Base-by-base conservation (phyloP, 2,329 filamentous ascomycete genomes). In the Immersiporthe knoxdaviesiana region DNA sequence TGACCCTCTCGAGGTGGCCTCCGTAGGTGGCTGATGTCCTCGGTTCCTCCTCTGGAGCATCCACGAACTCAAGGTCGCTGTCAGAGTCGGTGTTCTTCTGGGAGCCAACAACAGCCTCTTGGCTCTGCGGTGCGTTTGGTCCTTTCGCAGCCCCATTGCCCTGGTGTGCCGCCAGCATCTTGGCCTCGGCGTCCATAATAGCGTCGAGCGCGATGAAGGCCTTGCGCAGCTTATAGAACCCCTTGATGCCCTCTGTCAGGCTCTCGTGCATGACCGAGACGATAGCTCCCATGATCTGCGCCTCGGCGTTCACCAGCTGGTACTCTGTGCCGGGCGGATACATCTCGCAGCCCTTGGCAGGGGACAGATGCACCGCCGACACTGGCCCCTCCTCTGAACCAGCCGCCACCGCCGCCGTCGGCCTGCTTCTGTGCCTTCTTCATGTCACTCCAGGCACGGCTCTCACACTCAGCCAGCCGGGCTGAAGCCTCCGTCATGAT, bases 181-280 rank as follows among this genome's bases (percentile, higher is more conserved):
- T 88, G 32, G 86, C 86, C 79, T 97, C 94, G 44, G 90, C 87
- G 70, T 91, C 87, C 76, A 94, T 85, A 67, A 99, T 92, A 12
- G 85, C 85, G 75, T 97, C 92, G 3, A 99, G 83, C 0, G 93
- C 91, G 52, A 93, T 82, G 75, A 92, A 98, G 0, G 95, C 95
- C 78, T 97, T 97, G 71, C 95, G 87, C 74, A 98, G 81, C 79
- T 96, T 97, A 77, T 97, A 97, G 76, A 98, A 98, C 7, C 93
- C 93, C 79, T 91, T 93, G 78, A 98, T 88, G 21, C 90, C 93
- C 78, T 98, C 96, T 0, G 94, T 95, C 74, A 98, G 81, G 77
- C 92, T 97, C 82, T 98, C 96, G 73, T 97, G 97, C 74, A 98
- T 82, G 21, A 98, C 92, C 0, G 90, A 93, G 0, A 97, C 90